phyloP scores from a whole-genome alignment of 208 protist genomes.

The Lotmaria passim region DNA sequence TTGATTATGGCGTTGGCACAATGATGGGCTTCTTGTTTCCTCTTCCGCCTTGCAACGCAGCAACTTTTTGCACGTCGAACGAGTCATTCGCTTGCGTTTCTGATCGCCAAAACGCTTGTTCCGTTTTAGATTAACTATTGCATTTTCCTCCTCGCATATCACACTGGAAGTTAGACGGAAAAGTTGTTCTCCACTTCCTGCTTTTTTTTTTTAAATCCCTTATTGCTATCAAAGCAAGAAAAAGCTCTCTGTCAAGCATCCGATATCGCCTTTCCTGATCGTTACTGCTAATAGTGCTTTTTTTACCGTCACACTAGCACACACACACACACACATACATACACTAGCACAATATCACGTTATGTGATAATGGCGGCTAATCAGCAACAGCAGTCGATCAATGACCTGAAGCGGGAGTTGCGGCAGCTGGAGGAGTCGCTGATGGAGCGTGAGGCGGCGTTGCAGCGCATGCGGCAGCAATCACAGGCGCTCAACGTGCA shows the following conservation, averaged over 20 bases:
- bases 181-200: not conserved
- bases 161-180: no score
- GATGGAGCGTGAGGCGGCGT: conserved; percentile 22
- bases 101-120: no score
- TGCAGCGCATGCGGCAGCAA: conserved; percentile 24
- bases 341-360: not conserved
- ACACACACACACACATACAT: not conserved
- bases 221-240: not conserved
- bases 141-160: no score
- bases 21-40: no score
- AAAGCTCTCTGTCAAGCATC: not conserved
- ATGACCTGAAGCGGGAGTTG: conserved; percentile 46
- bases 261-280: not conserved
- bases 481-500: conserved; percentile 24
- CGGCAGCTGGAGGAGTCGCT: conserved; percentile 53
- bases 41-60: no score
- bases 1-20: no score
- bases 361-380: conserved; percentile 12
- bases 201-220: not conserved
- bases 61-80: no score
- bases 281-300: no score
- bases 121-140: no score
- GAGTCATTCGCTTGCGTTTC: no score
- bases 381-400: conserved; percentile 38
- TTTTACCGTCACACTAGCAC: not conserved